Evolutionary conservation across 2,329 filamentous ascomycete species (phyloP).

Genomic region (Lecanicillium sp.): DNA sequence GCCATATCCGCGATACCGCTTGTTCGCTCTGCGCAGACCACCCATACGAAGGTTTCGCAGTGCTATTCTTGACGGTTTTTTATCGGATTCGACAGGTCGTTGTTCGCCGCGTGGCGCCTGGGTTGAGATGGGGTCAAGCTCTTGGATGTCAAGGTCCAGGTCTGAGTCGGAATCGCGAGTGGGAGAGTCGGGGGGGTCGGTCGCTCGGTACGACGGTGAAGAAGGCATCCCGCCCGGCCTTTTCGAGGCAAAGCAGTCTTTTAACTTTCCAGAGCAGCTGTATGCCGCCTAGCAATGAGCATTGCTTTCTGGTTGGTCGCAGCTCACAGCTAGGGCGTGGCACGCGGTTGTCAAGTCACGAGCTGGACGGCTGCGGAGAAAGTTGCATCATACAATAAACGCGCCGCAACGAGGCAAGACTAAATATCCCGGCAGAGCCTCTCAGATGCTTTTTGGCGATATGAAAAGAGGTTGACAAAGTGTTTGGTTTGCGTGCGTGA

Average conservation of each 20-base stretch:
- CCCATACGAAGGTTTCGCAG: conserved; percentile 63
- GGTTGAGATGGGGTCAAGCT: conserved; percentile 60
- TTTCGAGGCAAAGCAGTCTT: conserved; percentile 16
- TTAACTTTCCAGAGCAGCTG: conserved; percentile 6
- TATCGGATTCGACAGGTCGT: conserved; percentile 24
- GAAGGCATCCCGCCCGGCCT: conserved; percentile 45
- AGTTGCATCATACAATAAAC: conserved; percentile 3
- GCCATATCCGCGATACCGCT: conserved; percentile 48
- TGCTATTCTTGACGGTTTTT: conserved; percentile 54
- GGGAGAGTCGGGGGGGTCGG: conserved; percentile 57
- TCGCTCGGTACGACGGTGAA: conserved; percentile 40
- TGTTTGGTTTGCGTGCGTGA: no score
- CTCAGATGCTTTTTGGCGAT: no score
- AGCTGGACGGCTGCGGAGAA: neutral
- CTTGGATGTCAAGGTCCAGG: conserved; percentile 66
- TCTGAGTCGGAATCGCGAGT: conserved; percentile 65
- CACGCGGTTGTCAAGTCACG: conserved; percentile 6
- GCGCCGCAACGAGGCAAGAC: no score
- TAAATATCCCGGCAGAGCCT: no score
- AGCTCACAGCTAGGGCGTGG: conserved; percentile 3
- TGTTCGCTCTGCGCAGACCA: conserved; percentile 47
- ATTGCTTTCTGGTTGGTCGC: neutral
- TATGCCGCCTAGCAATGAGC: conserved; percentile 3
- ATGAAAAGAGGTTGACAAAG: no score
- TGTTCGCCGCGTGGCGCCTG: conserved; percentile 23